phyloP scores from a whole-genome alignment of 768 basidiomycete genomes.

The Leccinellum albellum region DNA sequence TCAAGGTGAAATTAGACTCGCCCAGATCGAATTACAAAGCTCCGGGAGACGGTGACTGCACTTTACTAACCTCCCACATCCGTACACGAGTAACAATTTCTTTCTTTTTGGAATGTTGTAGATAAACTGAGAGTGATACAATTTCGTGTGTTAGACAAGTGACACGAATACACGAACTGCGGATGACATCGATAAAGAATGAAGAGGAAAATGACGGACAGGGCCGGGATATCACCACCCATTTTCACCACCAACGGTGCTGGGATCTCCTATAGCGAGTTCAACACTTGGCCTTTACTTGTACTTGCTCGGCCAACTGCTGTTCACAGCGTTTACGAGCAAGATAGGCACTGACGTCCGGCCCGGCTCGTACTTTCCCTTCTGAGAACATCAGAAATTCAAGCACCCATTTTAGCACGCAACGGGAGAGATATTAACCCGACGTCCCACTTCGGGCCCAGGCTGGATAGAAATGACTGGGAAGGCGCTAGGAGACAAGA shows the following conservation, averaged over 20 bases:
- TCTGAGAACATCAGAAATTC: too few relatives aligned
- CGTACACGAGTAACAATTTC: not conserved
- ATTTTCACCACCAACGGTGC: not conserved
- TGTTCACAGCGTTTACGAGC: too few relatives aligned
- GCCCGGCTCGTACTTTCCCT: too few relatives aligned
- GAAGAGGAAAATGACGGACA: not conserved
- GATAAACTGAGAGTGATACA: not conserved
- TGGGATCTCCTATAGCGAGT: too few relatives aligned
- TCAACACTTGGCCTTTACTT: too few relatives aligned
- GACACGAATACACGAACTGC: not conserved
- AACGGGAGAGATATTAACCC: too few relatives aligned
- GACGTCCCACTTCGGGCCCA: too few relatives aligned
- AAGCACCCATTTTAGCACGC: too few relatives aligned
- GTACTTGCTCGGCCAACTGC: too few relatives aligned
- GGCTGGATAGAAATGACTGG: not conserved
- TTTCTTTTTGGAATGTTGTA: not conserved
- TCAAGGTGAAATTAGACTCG: not conserved
- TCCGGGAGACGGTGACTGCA: not conserved
- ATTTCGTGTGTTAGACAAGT: not conserved
- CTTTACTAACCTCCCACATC: not conserved
- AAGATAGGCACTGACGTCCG: too few relatives aligned
- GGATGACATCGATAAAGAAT: not conserved
- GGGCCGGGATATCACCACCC: not conserved
- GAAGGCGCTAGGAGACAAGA: not conserved
- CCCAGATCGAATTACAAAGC: not conserved